A percentile compares a stretch with the other conserved stretches of the same genome.
These are phyloP conservation scores for Cytospora chrysosperma DNA, from an alignment of 2,329 filamentous ascomycete species.

Conservation along the genomic window DNA sequence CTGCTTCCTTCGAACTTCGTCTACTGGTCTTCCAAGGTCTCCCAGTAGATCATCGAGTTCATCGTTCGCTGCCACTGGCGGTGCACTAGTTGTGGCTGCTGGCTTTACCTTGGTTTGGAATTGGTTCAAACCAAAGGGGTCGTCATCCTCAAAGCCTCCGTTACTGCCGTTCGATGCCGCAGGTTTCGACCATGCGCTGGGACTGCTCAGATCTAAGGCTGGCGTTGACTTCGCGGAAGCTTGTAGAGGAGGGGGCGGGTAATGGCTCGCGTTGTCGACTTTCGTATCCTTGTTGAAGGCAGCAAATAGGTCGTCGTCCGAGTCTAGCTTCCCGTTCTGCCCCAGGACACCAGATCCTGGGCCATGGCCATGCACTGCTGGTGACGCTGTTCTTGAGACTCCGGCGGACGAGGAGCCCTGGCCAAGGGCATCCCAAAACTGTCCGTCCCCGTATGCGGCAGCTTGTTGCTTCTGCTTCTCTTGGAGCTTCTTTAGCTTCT, in stretches of 20 bases:
- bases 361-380: constrained; percentile 37
- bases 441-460: constrained; percentile 71
- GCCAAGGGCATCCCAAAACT: constrained; percentile 75
- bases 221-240: constrained; percentile 45
- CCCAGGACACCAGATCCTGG: constrained; percentile 30
- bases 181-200: constrained; percentile 52
- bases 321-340: constrained; percentile 36
- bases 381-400: constrained; percentile 47
- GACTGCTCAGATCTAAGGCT: constrained; percentile 51
- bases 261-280: constrained; percentile 65
- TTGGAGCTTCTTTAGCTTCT: constrained; percentile 71
- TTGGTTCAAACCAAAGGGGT: constrained; percentile 79
- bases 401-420: constrained; percentile 42
- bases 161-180: constrained; percentile 30
- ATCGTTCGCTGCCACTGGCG: constrained; percentile 31
- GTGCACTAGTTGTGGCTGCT: constrained; percentile 29
- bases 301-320: constrained; percentile 65
- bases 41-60: constrained; percentile 67
- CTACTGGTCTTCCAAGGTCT: constrained; percentile 62
- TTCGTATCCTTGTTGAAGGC: constrained; percentile 66
- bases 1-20: constrained; percentile 55
- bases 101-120: constrained; percentile 46
- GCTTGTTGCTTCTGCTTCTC: constrained; percentile 71
- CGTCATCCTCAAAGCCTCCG: constrained; percentile 58
- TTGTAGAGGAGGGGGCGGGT: constrained; percentile 54